Percentiles rank a stretch among this genome's conserved stretches.
These are phyloP conservation scores for Lablab purpureus DNA, from an alignment of 306 rosid species.

Conservation along the genomic window DNA sequence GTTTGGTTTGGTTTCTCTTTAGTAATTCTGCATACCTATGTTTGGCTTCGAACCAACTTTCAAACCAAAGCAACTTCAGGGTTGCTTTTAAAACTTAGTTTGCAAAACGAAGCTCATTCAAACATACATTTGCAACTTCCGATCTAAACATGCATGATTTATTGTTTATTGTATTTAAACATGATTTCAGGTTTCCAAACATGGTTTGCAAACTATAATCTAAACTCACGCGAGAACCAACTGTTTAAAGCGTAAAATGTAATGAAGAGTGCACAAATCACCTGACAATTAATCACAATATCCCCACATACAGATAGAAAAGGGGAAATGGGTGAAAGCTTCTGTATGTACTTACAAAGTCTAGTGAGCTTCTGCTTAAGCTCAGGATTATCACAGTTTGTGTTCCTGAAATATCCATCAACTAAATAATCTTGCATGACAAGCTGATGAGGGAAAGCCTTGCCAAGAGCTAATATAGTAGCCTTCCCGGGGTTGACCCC, in stretches of 20 bases:
- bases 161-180: no score
- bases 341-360: constrained; percentile 63
- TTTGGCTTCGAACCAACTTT: background rate
- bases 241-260: background rate
- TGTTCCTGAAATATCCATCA: constrained; percentile 87
- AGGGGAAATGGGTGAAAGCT: background rate
- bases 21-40: background rate
- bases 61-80: background rate
- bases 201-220: background rate
- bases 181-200: no score
- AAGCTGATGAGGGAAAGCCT: constrained; percentile 95
- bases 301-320: background rate
- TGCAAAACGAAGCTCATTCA: no score
- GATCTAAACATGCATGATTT: background rate
- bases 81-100: background rate
- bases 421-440: constrained; percentile 92
- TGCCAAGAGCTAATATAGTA: constrained; percentile 85
- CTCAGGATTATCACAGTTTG: constrained; percentile 83
- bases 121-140: background rate
- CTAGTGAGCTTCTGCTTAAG: constrained; percentile 86
- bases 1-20: background rate
- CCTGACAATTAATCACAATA: background rate
- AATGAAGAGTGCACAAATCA: background rate
- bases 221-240: background rate
- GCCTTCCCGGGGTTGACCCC: constrained; percentile 66